Percentiles rank a stretch among this genome's conserved stretches.
These are phyloP conservation scores for Parascedosporium putredinis DNA, from an alignment of 2,329 filamentous ascomycete genomes.

Conservation along the genomic window DNA sequence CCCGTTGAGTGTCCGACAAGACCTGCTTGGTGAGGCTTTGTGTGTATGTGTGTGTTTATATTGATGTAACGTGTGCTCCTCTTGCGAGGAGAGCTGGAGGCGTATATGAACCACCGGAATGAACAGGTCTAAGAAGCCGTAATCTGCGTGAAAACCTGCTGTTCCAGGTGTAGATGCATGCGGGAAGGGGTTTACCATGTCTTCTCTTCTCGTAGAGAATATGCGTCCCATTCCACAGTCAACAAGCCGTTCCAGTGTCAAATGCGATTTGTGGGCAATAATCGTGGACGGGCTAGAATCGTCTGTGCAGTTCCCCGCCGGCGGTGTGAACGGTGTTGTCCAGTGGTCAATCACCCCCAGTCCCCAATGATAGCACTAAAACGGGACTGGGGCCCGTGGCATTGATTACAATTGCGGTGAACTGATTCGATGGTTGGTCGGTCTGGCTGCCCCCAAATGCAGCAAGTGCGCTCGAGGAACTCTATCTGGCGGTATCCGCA, in stretches of 20 bases:
- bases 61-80: background rate
- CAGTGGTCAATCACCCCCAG: too few relatives aligned
- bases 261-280: background rate
- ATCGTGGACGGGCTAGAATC: too few relatives aligned
- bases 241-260: too few relatives aligned
- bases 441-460: background rate
- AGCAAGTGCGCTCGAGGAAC: background rate
- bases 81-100: background rate
- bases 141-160: too few relatives aligned
- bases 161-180: too few relatives aligned
- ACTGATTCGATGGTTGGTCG: background rate
- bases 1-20: constrained; percentile 54
- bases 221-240: too few relatives aligned
- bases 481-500: background rate
- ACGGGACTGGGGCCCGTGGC: background rate
- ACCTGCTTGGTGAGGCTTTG: background rate
- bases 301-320: too few relatives aligned
- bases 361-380: background rate
- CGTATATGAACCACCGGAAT: too few relatives aligned
- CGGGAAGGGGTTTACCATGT: too few relatives aligned
- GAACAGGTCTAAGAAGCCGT: too few relatives aligned
- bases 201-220: too few relatives aligned
- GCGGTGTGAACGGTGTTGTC: too few relatives aligned
- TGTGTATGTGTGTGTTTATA: background rate
- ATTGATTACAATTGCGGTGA: constrained; percentile 3